Conservation (phyloP, 805 yeast genomes). For the Priceomyces medius region DNA sequence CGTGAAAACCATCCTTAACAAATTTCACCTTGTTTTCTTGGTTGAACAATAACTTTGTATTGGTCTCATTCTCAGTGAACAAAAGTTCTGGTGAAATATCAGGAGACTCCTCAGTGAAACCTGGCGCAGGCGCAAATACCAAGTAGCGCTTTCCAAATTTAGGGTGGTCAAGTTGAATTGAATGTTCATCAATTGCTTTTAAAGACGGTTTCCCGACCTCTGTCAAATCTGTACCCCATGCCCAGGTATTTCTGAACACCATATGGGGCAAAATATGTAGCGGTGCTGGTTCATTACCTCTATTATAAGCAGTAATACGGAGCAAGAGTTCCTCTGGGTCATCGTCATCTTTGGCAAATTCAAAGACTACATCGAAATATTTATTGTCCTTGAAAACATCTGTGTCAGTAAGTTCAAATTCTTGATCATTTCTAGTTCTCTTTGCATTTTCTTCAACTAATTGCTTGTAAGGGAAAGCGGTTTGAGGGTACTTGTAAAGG, state of each 20-base stretch:
- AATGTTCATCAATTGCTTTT: slow-evolving; percentile 37
- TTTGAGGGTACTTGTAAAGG: slow-evolving; percentile 89
- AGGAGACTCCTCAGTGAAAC: slow-evolving; percentile 50
- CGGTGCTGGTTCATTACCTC: slow-evolving; percentile 84
- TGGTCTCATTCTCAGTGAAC: slow-evolving; percentile 90
- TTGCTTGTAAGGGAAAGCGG: slow-evolving; percentile 76
- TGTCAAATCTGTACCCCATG: slow-evolving; percentile 71
- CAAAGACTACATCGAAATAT: slow-evolving; percentile 86
- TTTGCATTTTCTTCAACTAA: slow-evolving; percentile 65
- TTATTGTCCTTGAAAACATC: slow-evolving; percentile 68
- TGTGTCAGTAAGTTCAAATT: slow-evolving; percentile 83
- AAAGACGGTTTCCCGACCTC: slow-evolving; percentile 49
- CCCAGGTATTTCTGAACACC: slow-evolving; percentile 86
- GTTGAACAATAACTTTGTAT: slow-evolving; percentile 62
- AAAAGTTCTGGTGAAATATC: slow-evolving; percentile 76
- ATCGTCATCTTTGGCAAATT: slow-evolving; percentile 82
- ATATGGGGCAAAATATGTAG: slow-evolving; percentile 83
- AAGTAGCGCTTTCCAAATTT: slow-evolving; percentile 66
- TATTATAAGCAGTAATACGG: slow-evolving; percentile 83
- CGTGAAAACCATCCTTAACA: slow-evolving; percentile 92
- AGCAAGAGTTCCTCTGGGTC: slow-evolving; percentile 79
- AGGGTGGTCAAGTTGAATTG: slow-evolving; percentile 62
- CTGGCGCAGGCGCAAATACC: slow-evolving; percentile 83
- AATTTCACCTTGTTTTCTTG: slow-evolving; percentile 56
- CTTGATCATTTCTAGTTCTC: slow-evolving; percentile 65